Evolutionary conservation across 352 stramenopile species (phyloP), one percentile per base, ranked within the genome.

Genomic region (Elongisporangium prolatum): DNA sequence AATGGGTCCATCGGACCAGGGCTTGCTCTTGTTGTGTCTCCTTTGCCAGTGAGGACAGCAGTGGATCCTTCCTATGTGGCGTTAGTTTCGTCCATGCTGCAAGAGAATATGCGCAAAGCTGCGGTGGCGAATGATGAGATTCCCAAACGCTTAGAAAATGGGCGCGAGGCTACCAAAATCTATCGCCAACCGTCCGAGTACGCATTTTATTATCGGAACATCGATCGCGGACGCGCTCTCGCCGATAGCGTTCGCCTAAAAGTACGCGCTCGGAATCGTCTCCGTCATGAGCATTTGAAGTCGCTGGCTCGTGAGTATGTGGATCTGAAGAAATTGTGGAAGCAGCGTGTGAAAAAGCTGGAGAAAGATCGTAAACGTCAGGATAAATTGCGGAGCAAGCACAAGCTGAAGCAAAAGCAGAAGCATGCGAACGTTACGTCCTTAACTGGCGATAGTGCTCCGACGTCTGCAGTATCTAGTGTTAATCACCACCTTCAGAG

Each of bases 291-390:
- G 21, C 72, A 85, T 34, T 61, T 92, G 54, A 87, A 87, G 22
- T 79, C 72, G 28, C 69, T 94, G 5, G 84, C 86, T 6, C 71
- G 79, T 17, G 86, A 95, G 21, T 95, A 92, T 47, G 61, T 93
- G 6, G 79, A 93, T 14, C 56, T 93, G 47, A 91, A 94, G 49
- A 90, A 88, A 55, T 59, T 71, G 17, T 95, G 86, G 86, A 91
- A 91, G 56, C 47, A 77, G n/a, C 80, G 83, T 21, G 83, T 95
- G 25, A 95, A 94, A 60, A 89, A 79, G 56, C 75, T 95, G 52
- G 86, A 95, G 59, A 95, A 95, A 57, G 86, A 92, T 54, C 77
- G 84, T 14, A 95, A 95, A 54, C 80, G 83, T 2, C 82, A 91
- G 64, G 84, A 93, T 49, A 95, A 95, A 53, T 50, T 88, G 21